A percentile compares a stretch with the other conserved stretches of the same genome.
These are phyloP conservation scores for Xerocomus amazonicus DNA, from an alignment of 1,284 basidiomycete genomes.

Conservation along the genomic window DNA sequence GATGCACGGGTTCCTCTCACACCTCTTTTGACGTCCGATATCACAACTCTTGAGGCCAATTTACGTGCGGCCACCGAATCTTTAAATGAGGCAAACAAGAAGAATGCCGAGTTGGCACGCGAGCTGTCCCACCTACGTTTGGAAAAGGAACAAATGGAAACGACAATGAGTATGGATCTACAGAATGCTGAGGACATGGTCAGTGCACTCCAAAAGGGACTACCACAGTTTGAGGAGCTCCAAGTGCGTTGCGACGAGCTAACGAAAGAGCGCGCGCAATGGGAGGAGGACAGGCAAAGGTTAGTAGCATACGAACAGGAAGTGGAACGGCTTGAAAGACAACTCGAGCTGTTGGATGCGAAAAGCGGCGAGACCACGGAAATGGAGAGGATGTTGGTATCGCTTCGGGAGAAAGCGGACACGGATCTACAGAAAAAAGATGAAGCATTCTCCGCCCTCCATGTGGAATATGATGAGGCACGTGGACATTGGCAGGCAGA, in stretches of 20 bases:
- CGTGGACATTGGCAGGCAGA: conserved; percentile 54
- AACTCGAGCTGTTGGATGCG: conserved; percentile 45
- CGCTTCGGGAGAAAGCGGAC: conserved; percentile 34
- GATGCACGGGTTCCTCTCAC: conserved; percentile 48
- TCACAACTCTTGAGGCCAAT: conserved; percentile 52
- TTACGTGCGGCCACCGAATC: conserved; percentile 56
- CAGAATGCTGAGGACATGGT: conserved; percentile 64
- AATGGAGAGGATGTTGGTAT: conserved; percentile 37
- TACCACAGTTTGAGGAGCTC: conserved; percentile 52
- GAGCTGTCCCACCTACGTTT: conserved; percentile 56
- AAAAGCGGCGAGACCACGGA: conserved; percentile 42
- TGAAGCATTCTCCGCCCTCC: conserved; percentile 48
- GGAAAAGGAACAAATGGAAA: conserved; percentile 66
- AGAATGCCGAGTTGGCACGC: conserved; percentile 55
- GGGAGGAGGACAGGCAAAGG: conserved; percentile 52
- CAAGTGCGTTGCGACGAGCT: conserved; percentile 51
- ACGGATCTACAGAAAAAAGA: conserved; percentile 44
- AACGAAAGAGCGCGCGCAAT: conserved; percentile 45
- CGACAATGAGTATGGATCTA: conserved; percentile 58
- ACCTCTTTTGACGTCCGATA: conserved; percentile 37
- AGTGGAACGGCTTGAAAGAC: conserved; percentile 43
- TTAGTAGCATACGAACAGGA: conserved; percentile 44
- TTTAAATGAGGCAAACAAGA: conserved; percentile 53
- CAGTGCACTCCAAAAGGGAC: conserved; percentile 55
- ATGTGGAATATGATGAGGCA: conserved; percentile 50